phyloP scores from a whole-genome alignment of 2,329 filamentous ascomycete genomes.

The Xylariales sp. region DNA sequence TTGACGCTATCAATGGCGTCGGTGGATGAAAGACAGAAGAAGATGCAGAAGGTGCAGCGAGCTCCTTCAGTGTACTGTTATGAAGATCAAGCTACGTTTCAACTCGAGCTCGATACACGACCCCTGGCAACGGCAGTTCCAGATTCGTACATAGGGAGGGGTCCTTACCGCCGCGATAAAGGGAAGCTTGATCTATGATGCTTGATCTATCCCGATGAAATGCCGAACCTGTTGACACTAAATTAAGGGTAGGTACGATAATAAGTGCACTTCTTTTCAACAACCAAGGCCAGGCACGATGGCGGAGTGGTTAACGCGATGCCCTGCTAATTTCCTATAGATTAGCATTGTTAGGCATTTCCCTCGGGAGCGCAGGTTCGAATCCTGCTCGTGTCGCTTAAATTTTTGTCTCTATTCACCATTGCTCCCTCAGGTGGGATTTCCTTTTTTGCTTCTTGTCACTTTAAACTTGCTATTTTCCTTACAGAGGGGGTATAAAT shows the following conservation, averaged over 20 bases:
- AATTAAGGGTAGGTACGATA: too few species aligned
- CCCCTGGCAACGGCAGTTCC: too few species aligned
- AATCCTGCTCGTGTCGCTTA: not conserved
- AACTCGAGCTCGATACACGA: not conserved
- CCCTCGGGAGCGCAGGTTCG: not conserved
- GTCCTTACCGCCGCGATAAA: not conserved
- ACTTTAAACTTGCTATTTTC: too few species aligned
- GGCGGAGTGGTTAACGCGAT: not conserved
- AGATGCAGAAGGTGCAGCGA: not conserved
- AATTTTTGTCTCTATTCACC: too few species aligned
- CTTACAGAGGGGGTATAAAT: too few species aligned
- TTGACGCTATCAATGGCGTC: constrained; percentile 6
- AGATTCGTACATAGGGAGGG: too few species aligned
- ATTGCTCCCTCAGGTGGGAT: too few species aligned
- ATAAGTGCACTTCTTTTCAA: too few species aligned
- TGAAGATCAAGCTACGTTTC: constrained; percentile 9
- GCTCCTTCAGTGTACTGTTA: too few species aligned
- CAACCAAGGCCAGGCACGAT: not conserved
- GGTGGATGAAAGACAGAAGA: constrained; percentile 5
- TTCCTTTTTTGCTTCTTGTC: too few species aligned
- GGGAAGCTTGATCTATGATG: constrained; percentile 11
- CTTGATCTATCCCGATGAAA: too few species aligned
- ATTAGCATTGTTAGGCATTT: not conserved
- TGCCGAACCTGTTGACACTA: too few species aligned
- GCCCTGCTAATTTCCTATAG: not conserved